Conservation (phyloP, 495 filamentous ascomycete species). For the Hyaloscypha bicolor region DNA sequence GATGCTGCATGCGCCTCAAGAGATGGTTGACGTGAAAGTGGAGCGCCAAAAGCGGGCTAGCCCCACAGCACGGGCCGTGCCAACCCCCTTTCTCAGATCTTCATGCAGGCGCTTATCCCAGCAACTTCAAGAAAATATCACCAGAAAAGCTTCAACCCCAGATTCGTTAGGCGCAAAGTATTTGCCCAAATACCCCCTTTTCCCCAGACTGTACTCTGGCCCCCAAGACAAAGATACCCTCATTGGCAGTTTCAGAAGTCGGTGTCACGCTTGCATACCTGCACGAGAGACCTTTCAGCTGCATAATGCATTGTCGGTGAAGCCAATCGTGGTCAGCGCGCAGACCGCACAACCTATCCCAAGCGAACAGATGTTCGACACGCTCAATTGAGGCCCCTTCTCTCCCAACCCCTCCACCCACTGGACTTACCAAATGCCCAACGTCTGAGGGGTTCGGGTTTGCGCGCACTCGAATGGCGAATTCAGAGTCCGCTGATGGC, state of each 20-base stretch:
- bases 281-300: conserved; percentile 1
- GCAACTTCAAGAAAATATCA: background rate
- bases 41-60: background rate
- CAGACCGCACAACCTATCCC: conserved; percentile 19
- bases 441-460: conserved; percentile 29
- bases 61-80: background rate
- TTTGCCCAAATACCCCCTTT: conserved; percentile 11
- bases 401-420: conserved; percentile 1
- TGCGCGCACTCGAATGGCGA: conserved; percentile 23
- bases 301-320: conserved; percentile 28
- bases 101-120: conserved; percentile 14
- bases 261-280: background rate
- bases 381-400: conserved; percentile 1
- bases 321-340: conserved; percentile 23
- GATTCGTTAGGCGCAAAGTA: conserved; percentile 8
- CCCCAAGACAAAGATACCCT: background rate
- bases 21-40: background rate
- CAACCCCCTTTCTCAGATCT: background rate
- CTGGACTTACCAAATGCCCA: conserved; percentile 19
- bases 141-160: background rate
- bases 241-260: conserved; percentile 5
- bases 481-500: conserved; percentile 14
- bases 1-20: background rate
- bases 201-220: background rate
- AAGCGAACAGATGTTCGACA: conserved; percentile 22